Percentiles rank a stretch among this genome's conserved stretches.
phyloP scores from a whole-genome alignment of 2,329 filamentous ascomycete species.

The Didymella pomorum region DNA sequence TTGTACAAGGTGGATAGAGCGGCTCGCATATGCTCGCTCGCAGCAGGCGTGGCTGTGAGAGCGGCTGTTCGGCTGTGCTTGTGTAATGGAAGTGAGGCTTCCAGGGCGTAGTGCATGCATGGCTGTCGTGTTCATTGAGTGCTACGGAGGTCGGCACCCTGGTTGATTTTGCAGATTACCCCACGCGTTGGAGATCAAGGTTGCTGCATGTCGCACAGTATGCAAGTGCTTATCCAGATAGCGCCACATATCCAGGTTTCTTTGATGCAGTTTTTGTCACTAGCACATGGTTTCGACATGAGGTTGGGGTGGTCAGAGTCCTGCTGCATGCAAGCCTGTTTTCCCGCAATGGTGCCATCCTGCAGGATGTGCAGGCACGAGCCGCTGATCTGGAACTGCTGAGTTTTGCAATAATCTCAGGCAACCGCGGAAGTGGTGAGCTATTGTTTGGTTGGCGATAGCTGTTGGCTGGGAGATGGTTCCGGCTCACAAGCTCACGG shows the following conservation, averaged over 20 bases:
- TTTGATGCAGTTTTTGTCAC: not conserved
- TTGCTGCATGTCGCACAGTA: conserved; percentile 1
- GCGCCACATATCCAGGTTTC: not conserved
- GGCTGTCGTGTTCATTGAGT: conserved; percentile 11
- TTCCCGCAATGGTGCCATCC: conserved; percentile 4
- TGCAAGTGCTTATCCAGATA: not conserved
- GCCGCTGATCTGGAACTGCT: conserved; percentile 11
- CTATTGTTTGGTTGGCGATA: not conserved
- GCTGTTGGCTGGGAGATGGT: not conserved
- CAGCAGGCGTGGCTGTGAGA: conserved; percentile 5
- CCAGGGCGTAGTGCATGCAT: conserved; percentile 7
- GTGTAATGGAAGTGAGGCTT: conserved; percentile 13
- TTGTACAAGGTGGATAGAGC: not conserved
- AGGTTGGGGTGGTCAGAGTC: not conserved
- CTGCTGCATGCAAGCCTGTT: conserved; percentile 5
- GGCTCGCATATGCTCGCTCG: not conserved
- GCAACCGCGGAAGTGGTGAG: conserved; percentile 2
- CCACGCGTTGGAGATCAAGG: conserved; percentile 6
- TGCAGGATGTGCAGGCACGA: conserved; percentile 14
- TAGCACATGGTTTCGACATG: not conserved
- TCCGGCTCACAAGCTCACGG: not conserved
- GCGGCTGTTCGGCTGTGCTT: conserved; percentile 14
- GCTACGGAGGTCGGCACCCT: not conserved
- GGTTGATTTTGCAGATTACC: conserved; percentile 1
- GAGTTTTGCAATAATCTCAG: not conserved